Evolutionary conservation across 2,329 filamentous ascomycete species (phyloP), one percentile per base, ranked within the genome.

Genomic region (Xylariales sp.): DNA sequence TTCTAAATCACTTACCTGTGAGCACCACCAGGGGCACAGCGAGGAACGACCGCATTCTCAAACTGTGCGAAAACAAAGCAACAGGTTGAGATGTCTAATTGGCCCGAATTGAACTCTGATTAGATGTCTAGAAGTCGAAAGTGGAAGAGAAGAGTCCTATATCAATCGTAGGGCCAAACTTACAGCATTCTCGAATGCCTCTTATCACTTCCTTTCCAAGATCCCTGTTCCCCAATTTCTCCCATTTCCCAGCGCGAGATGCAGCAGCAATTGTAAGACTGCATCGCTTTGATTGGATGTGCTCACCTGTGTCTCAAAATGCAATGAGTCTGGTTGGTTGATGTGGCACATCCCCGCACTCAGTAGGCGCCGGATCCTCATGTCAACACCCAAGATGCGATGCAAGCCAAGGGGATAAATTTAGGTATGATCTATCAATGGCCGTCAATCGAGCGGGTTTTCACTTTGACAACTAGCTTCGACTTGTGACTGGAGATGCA

Each of bases 341-440:
- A 16, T 21, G 25, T 27, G 20, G 16, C 28, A 27, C 16, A 14
- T 24, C 24, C 31, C 22, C 21, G 3, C 27, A 29, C 22, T 24
- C 12, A 43, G 31, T 42, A 51, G 48, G 45, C 52, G 51, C 49
- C 40, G 37, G 27, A 31, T 21, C 45, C 45, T 19, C n/a, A n/a
- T 46, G 40, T 27, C 36, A 21, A 38, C 32, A 19, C 42, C n/a
- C n/a, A n/a, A n/a, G n/a, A n/a, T n/a, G n/a, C n/a, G n/a, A 34
- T 36, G 32, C 27, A 8, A 21, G 16, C 37, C 32, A 35, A 32
- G 38, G 10, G 12, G 33, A 10, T 42, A 39, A 41, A 46, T 46
- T 40, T 48, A 43, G 44, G n/a, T n/a, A n/a, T n/a, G n/a, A n/a
- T n/a, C n/a, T n/a, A 27, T 27, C n/a, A n/a, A n/a, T 8, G 7